Evolutionary conservation across 78 protist species (phyloP), one percentile per base, ranked within the genome.

Genomic region (Monocercomonoides exilis): DNA sequence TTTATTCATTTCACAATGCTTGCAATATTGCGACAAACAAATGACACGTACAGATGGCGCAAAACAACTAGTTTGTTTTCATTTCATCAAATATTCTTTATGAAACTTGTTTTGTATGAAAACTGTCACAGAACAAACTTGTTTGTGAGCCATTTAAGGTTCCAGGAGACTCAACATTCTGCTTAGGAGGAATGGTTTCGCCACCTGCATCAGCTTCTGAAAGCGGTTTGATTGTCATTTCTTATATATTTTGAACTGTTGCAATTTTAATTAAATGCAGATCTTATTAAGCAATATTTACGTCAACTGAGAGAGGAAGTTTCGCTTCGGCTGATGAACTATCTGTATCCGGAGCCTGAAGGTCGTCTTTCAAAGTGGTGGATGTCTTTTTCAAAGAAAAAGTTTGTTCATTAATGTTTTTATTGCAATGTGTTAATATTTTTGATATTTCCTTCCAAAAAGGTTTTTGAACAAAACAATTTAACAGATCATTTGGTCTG

Each of bases 151-250:
- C 77, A 87, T 93, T 96, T 81, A 4, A 90, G 2, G 77, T 92
- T 33, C 98, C 98, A 45, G 98, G 98, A 34, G 96, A 94, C 43
- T 1, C 77, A 35, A 81, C 85, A 34, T 94, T 91, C 93, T 89
- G 94, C 54, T 77, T 95, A 64, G 92, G 90, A 82, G 94, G 92
- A 41, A 36, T 90, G 63, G 79, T 90, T 77, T 46, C 84, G 35
- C 63, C 88, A 43, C 94, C 94, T 70, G 87, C 63, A 43, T 77
- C 89, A 46, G 88, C 89, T 45, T 87, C 84, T 3, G 89, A 90
- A 46, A 42, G 43, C 43, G 92, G 93, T 90, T 54, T 54, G 70
- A 11, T 54, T 54, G 21, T 11, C 70, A 11, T 21, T 6, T 79
- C 46, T 38, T 46, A 43, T 1, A 33, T 6, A 63, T 34, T 11